Conservation (phyloP, 2,329 filamentous ascomycete species). For the Colletotrichum filicis region DNA sequence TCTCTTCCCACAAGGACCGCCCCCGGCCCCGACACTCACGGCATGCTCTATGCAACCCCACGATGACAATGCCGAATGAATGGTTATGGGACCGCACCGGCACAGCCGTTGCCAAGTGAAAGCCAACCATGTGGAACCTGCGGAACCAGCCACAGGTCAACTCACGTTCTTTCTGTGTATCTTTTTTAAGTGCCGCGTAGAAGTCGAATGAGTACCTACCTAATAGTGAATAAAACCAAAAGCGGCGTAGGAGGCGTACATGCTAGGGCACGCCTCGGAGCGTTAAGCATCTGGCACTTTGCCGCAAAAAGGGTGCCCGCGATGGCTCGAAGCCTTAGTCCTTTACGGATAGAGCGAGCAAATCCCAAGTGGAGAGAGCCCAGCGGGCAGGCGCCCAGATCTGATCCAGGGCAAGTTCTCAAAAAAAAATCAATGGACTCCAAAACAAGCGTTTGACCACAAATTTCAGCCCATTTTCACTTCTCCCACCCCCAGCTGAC, state of each 20-base stretch:
- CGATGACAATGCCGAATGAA: not conserved
- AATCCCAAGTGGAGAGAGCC: constrained; percentile 11
- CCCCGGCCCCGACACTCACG: not conserved
- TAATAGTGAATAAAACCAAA: not conserved
- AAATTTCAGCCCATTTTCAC: constrained; percentile 13
- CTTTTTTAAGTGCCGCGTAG: not conserved
- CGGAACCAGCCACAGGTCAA: not conserved
- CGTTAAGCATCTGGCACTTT: not conserved
- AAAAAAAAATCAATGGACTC: constrained; percentile 13
- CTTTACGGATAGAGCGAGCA: too few relatives aligned
- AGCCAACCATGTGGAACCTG: not conserved
- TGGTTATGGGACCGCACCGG: not conserved
- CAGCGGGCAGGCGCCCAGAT: constrained; percentile 15
- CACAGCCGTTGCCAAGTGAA: constrained; percentile 27
- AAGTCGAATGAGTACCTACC: not conserved
- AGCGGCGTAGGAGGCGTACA: not conserved
- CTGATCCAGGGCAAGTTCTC: not conserved
- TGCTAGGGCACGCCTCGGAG: constrained; percentile 19
- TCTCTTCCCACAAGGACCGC: not conserved
- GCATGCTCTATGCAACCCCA: not conserved
- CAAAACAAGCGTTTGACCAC: constrained; percentile 32
- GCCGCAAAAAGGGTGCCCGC: not conserved
- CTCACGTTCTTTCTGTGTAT: too few relatives aligned
- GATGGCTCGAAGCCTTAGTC: too few relatives aligned
- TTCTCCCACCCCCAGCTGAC: not conserved